Base-by-base conservation (phyloP, 208 protist species). In the Leptomonas pyrrhocoris region DNA sequence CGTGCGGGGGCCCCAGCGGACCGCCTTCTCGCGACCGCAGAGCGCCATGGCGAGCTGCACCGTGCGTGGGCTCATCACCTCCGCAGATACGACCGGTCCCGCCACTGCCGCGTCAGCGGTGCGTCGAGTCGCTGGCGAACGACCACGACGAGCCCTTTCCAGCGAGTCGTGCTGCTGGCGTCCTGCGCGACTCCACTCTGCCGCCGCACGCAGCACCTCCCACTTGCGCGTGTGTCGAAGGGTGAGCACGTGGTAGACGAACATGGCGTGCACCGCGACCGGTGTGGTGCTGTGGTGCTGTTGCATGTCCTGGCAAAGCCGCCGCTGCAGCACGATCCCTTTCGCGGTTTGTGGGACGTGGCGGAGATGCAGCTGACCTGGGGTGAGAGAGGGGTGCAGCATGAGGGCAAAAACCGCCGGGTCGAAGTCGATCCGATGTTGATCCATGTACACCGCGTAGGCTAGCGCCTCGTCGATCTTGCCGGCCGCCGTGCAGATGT, bases 241-340 rank as follows among this genome's bases (percentile, higher is more conserved):
- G 16, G 92, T 95, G 28, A 96, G 60, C 18, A 83, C 71, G 79
- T 91, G 88, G 50, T 94, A 85, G 16, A 92, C 83, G 56, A 94
- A 93, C 80, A 94, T 88, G 62, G 89, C 89, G 71, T 96, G 92
- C 27, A 89, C 70, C 9, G 81, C 92, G 7, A 90, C 72, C 1
- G 80, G 48, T 18, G 67, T 51, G 1, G 73, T 73, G 59, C 74
- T 51, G 63, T 71, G 59, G 59, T 79, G 55, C 53, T 64, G 69
- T 13, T 59, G n/a, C 73, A 81, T 65, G 36, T 77, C 68, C 56
- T 62, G 71, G 48, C 84, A 83, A 19, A 96, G 64, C 19, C 92
- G 86, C 21, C 83, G 81, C 73, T 93, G 92, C 40, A 92, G 61
- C 11, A 96, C 58, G 8, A 94, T n/a, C 0, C 92, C 86, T 53